Percentiles rank a stretch among this genome's conserved stretches.
Evolutionary conservation across 805 yeast species (phyloP).

Genomic region (Metschnikowia chrysomelidarum): DNA sequence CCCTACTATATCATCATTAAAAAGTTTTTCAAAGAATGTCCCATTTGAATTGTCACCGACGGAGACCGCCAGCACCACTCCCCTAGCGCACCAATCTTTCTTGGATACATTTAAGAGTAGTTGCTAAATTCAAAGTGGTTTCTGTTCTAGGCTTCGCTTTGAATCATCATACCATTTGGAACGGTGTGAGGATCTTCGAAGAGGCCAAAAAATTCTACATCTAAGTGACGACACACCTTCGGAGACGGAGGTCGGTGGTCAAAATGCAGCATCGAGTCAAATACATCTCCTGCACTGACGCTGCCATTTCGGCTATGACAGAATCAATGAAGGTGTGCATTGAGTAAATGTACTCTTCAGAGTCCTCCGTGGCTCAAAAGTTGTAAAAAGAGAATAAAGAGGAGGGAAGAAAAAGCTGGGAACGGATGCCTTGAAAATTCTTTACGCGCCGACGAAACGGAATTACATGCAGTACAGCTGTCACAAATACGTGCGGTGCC

Average conservation of each 20-base stretch:
- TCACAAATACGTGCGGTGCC: no score
- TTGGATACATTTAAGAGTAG: conserved; percentile 11
- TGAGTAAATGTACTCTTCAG: no score
- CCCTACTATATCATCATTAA: no score
- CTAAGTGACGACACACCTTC: not conserved
- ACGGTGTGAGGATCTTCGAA: conserved; percentile 33
- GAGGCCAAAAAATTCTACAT: conserved; percentile 21
- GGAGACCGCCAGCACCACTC: conserved; percentile 23
- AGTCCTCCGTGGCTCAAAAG: no score
- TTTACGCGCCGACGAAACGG: no score
- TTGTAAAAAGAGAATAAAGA: no score
- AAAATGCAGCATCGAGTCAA: not conserved
- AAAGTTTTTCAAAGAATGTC: conserved; percentile 19
- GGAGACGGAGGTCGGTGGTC: no score
- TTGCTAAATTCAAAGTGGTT: conserved; percentile 23
- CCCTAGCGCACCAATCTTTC: conserved; percentile 22
- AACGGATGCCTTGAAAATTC: no score
- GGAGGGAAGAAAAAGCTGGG: no score
- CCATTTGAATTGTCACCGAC: conserved; percentile 31
- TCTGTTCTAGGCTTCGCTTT: conserved; percentile 33
- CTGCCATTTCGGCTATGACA: conserved; percentile 8
- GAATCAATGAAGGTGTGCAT: conserved; percentile 6
- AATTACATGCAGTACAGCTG: no score
- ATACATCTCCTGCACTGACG: conserved; percentile 6
- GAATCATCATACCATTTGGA: conserved; percentile 31